Evolutionary conservation across 2,329 filamentous ascomycete genomes (phyloP).

Genomic region (Trichophaea hybrida): DNA sequence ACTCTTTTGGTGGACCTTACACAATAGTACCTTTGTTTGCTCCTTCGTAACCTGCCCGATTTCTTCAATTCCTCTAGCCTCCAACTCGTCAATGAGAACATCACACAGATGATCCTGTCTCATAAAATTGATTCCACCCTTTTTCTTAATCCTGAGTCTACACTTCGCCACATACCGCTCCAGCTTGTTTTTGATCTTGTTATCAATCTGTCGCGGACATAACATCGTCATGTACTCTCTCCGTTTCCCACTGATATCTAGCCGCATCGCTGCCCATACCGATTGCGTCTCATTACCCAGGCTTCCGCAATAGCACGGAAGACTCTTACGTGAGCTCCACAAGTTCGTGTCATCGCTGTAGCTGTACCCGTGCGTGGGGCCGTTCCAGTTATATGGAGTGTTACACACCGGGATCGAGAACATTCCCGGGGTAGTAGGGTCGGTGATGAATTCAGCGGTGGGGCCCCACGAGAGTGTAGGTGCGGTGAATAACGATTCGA

Average conservation of each 20-base stretch:
- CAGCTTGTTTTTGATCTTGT: not conserved
- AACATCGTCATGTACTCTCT: not conserved
- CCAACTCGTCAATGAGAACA: conserved; percentile 12
- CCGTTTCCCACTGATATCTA: conserved; percentile 6
- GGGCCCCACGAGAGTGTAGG: conserved; percentile 15
- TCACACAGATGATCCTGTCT: conserved; percentile 15
- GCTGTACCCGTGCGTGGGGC: conserved; percentile 8
- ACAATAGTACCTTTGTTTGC: conserved; percentile 12
- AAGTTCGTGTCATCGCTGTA: conserved; percentile 8
- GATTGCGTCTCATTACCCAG: conserved; percentile 14
- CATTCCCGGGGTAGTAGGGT: conserved; percentile 15
- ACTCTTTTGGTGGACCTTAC: conserved; percentile 14
- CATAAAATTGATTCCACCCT: not conserved
- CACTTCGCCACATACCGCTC: conserved; percentile 2
- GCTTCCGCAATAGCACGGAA: conserved; percentile 19
- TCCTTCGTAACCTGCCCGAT: not conserved
- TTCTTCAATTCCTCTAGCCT: conserved; percentile 4
- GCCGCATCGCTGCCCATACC: conserved; percentile 15
- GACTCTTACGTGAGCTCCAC: conserved; percentile 7
- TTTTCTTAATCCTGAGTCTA: not conserved
- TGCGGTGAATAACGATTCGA: not conserved
- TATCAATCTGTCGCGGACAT: conserved; percentile 1
- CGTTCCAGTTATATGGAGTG: conserved; percentile 20
- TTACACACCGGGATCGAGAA: conserved; percentile 20
- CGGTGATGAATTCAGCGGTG: conserved; percentile 16